phyloP scores from a whole-genome alignment of 371 early-diverging fungal genomes.

The Coemansia sp. region DNA sequence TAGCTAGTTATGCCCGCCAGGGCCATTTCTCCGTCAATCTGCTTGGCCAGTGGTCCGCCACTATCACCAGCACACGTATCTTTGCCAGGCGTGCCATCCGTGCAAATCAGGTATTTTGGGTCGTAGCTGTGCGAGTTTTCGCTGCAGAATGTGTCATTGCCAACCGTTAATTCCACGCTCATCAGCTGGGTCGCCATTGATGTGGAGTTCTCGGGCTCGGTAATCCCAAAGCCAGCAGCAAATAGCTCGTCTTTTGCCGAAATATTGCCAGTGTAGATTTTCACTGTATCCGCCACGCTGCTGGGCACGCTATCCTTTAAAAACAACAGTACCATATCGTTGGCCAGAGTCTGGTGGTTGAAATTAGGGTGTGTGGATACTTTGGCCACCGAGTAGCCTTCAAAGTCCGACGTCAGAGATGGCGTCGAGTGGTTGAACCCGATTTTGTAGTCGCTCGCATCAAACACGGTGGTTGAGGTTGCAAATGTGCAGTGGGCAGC shows the following conservation, averaged over 20 bases:
- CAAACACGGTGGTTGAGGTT: not conserved
- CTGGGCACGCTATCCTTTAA: constrained; percentile 11
- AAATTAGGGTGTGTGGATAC: constrained; percentile 26
- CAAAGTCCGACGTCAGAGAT: not conserved
- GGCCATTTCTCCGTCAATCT: constrained; percentile 7
- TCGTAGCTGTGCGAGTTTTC: constrained; percentile 7
- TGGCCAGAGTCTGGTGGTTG: constrained; percentile 3
- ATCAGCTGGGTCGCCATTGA: constrained; percentile 27
- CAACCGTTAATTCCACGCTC: constrained; percentile 30
- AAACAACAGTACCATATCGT: constrained; percentile 48
- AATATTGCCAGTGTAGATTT: constrained; percentile 24
- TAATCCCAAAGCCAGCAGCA: constrained; percentile 53
- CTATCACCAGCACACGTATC: constrained; percentile 56
- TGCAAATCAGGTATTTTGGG: constrained; percentile 43
- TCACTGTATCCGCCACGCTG: constrained; percentile 21
- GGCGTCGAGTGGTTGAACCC: constrained; percentile 18
- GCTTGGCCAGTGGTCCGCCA: constrained; percentile 52
- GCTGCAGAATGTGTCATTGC: constrained; percentile 23
- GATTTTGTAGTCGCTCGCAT: constrained; percentile 8
- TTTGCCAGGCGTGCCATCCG: constrained; percentile 41
- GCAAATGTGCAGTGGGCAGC: constrained; percentile 45
- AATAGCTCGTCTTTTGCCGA: constrained; percentile 4
- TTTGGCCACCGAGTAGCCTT: constrained; percentile 18
- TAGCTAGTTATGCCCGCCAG: constrained; percentile 50
- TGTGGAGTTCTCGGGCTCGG: not conserved